These are phyloP conservation scores for Backusella circina DNA, from an alignment of 192 early-diverging fungal genomes.

Conservation along the genomic window DNA sequence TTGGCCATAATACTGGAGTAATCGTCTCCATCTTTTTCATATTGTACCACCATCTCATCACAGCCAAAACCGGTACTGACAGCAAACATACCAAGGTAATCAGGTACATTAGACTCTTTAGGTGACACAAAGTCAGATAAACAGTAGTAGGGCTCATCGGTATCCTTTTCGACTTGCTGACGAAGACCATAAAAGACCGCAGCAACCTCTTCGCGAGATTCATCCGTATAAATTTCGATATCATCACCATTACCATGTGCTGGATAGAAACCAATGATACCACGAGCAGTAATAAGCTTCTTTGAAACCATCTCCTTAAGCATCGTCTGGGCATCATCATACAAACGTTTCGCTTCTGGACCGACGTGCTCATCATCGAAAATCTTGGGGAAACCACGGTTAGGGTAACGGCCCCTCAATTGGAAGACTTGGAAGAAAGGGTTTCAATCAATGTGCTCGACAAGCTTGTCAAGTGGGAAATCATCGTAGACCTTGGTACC, in stretches of 20 bases:
- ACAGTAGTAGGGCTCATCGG: constrained; percentile 80
- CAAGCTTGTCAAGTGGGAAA: constrained; percentile 69
- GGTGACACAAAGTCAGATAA: constrained; percentile 93
- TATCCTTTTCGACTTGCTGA: constrained; percentile 85
- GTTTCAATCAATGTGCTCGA: constrained; percentile 98
- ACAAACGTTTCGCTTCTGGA: constrained; percentile 84
- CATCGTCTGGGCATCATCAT: constrained; percentile 82
- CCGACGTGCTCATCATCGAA: constrained; percentile 95
- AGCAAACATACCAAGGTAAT: constrained; percentile 91
- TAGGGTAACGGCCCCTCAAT: constrained; percentile 92
- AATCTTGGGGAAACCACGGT: constrained; percentile 96
- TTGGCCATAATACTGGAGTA: constrained; percentile 94
- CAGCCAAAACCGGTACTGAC: constrained; percentile 89
- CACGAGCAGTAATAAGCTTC: constrained; percentile 69
- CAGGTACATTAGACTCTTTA: constrained; percentile 62
- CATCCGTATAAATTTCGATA: constrained; percentile 83
- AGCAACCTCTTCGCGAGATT: constrained; percentile 57
- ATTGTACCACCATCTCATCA: constrained; percentile 81
- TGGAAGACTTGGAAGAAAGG: constrained; percentile 99
- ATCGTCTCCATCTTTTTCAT: constrained; percentile 81
- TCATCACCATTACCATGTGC: constrained; percentile 89
- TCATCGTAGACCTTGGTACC: constrained; percentile 78
- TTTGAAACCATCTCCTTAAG: constrained; percentile 75
- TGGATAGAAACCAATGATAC: constrained; percentile 85
- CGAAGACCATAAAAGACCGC: constrained; percentile 87